A percentile compares a stretch with the other conserved stretches of the same genome.
Evolutionary conservation across 2,329 filamentous ascomycete genomes (phyloP).

Genomic region (Pseudocercospora crystallina): DNA sequence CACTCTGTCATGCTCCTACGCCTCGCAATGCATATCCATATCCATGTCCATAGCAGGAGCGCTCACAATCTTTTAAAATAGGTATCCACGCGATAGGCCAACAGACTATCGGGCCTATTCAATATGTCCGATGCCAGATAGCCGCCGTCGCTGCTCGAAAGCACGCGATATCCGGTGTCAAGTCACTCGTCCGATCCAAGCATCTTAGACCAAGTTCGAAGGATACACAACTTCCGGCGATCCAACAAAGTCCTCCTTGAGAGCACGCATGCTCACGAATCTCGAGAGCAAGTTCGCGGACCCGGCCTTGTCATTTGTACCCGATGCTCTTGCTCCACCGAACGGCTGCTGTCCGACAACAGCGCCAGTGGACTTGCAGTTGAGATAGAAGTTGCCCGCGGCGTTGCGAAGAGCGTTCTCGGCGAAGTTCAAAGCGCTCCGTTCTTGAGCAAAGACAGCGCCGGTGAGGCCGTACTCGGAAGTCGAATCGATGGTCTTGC

Average conservation of each 20-base stretch:
- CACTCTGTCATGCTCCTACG: neutral
- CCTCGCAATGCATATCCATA: neutral
- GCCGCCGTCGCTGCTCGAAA: neutral
- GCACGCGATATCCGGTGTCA: neutral
- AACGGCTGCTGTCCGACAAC: slow-evolving; percentile 44
- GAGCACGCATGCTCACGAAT: slow-evolving; percentile 57
- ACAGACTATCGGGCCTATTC: neutral
- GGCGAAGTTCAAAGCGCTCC: slow-evolving; percentile 64
- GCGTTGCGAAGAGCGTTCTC: slow-evolving; percentile 71
- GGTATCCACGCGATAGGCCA: neutral
- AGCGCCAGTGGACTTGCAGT: slow-evolving; percentile 68
- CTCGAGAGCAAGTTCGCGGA: slow-evolving; percentile 52
- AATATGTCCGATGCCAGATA: neutral
- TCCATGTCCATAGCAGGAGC: no score
- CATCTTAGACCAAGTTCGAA: slow-evolving; percentile 45
- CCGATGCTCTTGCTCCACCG: slow-evolving; percentile 56
- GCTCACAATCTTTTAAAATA: no score
- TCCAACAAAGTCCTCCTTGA: slow-evolving; percentile 58
- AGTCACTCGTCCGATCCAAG: neutral
- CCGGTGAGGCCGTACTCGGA: slow-evolving; percentile 78
- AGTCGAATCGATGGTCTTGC: slow-evolving; percentile 66
- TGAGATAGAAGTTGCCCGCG: slow-evolving; percentile 83
- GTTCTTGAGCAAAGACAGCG: slow-evolving; percentile 70
- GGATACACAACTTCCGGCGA: slow-evolving; percentile 52
- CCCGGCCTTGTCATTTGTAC: slow-evolving; percentile 60